These are phyloP conservation scores for Jacaranda copaia DNA, from an alignment of 257 asterid genomes.

Conservation along the genomic window DNA sequence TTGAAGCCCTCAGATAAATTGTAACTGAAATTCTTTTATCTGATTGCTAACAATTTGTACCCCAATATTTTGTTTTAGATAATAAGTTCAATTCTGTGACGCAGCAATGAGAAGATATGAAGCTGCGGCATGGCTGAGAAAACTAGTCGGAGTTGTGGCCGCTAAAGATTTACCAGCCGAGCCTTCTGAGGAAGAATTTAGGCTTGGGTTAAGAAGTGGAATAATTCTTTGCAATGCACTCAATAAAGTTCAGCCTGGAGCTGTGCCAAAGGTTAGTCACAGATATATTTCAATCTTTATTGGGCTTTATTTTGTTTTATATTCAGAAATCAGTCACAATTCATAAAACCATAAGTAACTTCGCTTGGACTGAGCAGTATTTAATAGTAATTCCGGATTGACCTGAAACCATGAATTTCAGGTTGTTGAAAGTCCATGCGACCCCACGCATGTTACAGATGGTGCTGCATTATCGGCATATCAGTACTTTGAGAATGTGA, in stretches of 20 bases:
- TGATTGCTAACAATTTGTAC: not conserved
- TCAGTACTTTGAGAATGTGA: conserved; percentile 89
- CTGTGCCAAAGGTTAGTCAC: conserved; percentile 77
- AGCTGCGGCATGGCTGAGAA: conserved; percentile 90
- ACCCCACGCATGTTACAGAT: conserved; percentile 68
- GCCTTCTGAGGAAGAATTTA: conserved; percentile 95
- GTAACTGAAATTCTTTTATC: not conserved
- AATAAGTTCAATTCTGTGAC: conserved; percentile 23
- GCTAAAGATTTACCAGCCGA: conserved; percentile 95
- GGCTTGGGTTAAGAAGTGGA: conserved; percentile 92
- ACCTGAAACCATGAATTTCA: conserved; percentile 41
- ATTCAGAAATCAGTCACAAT: not conserved
- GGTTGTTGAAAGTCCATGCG: conserved; percentile 88
- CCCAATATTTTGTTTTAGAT: conserved; percentile 12
- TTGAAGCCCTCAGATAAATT: not conserved
- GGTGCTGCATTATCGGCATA: conserved; percentile 93
- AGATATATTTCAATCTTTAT: not conserved
- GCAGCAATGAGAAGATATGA: conserved; percentile 89
- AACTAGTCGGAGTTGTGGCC: conserved; percentile 87
- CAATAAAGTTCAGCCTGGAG: conserved; percentile 87
- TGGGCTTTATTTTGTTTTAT: not conserved
- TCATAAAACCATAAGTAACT: not conserved
- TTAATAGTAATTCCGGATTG: conserved; percentile 21
- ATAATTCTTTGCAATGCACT: conserved; percentile 88
- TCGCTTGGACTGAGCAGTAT: not conserved